Percentiles rank a stretch among this genome's conserved stretches.
Evolutionary conservation across 2,329 filamentous ascomycete species (phyloP).

Genomic region (Clonostachys sp.): DNA sequence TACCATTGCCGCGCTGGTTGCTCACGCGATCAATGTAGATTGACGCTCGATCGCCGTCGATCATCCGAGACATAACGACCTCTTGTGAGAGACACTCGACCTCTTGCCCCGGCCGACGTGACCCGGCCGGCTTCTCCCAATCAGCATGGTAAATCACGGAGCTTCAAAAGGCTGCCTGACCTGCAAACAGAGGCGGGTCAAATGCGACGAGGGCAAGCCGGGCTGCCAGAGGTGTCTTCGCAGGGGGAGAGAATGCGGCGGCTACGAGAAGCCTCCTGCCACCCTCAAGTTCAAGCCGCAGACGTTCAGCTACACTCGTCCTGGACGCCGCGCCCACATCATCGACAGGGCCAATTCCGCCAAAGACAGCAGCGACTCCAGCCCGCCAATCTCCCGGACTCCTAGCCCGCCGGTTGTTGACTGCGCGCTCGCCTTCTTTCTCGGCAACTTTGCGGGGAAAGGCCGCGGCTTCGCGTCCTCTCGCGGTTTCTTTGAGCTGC

Average conservation of each 20-base stretch:
- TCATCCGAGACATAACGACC: too few species aligned
- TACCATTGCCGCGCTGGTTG: too few species aligned
- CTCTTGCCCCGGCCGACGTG: too few species aligned
- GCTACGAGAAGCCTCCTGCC: slow-evolving; percentile 1
- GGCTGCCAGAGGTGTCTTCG: slow-evolving; percentile 7
- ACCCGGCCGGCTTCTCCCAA: neutral
- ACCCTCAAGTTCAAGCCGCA: slow-evolving; percentile 5
- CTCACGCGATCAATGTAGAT: too few species aligned
- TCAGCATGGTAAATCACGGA: neutral
- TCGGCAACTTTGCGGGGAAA: slow-evolving; percentile 6
- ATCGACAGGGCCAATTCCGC: neutral
- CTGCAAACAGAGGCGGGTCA: slow-evolving; percentile 18
- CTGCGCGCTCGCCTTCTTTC: slow-evolving; percentile 6
- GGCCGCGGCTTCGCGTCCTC: slow-evolving; percentile 8
- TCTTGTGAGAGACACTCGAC: too few species aligned
- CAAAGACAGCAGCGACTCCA: neutral
- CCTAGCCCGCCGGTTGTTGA: neutral
- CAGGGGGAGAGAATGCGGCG: neutral
- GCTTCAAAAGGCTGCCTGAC: neutral
- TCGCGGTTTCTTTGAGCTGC: slow-evolving; percentile 8
- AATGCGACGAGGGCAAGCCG: slow-evolving; percentile 20
- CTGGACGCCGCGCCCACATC: too few species aligned
- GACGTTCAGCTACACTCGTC: too few species aligned
- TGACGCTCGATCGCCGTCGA: too few species aligned
- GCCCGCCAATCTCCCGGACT: too few species aligned